Evolutionary conservation across 768 basidiomycete genomes (phyloP), one percentile per base, ranked within the genome.

Genomic region (Nidularia pulvinata): DNA sequence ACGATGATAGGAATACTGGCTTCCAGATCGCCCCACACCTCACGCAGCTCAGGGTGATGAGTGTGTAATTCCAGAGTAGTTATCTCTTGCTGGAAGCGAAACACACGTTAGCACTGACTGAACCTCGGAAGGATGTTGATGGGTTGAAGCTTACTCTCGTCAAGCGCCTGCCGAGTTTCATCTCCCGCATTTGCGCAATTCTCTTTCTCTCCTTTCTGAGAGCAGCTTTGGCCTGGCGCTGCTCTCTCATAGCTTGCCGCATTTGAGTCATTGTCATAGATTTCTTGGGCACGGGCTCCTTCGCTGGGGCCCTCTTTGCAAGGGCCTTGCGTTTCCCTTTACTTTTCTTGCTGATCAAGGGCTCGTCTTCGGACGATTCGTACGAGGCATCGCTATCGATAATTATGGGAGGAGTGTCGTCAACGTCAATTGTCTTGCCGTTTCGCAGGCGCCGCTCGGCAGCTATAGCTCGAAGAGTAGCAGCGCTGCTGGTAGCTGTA

Each of bases 21-120:
- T 64, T 89, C 82, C 6, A 97, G 68, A 61, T 98, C 88, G 25
- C 93, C 93, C 95, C 96, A 98, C 36, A 93, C 86, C 67, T 88
- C 80, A 53, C 68, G 73, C 34, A 97, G 80, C 61, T 96, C 93
- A 1, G 89, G 86, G 64, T 96, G 95, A 64, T 89, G 75, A 60
- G 71, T 80, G 25, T 78, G 74, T 33, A 94, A 67, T 11, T 83
- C 80, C 37, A 91, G 60, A 5, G 84, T 78, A 1, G 82, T 76
- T 62, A 80, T 90, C 68, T 93, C 91, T 6, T 89, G 83, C 90
- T 94, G 49, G 4, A 49, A 9, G 55, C n/a, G 36, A 22, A 59
- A 14, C 55, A n/a, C n/a, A n/a, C n/a, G n/a, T n/a, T n/a, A n/a
- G n/a, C n/a, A n/a, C n/a, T n/a, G n/a, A n/a, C n/a, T n/a, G 22